phyloP scores from a whole-genome alignment of 805 yeast species.

The Jamesozyma piceae region DNA sequence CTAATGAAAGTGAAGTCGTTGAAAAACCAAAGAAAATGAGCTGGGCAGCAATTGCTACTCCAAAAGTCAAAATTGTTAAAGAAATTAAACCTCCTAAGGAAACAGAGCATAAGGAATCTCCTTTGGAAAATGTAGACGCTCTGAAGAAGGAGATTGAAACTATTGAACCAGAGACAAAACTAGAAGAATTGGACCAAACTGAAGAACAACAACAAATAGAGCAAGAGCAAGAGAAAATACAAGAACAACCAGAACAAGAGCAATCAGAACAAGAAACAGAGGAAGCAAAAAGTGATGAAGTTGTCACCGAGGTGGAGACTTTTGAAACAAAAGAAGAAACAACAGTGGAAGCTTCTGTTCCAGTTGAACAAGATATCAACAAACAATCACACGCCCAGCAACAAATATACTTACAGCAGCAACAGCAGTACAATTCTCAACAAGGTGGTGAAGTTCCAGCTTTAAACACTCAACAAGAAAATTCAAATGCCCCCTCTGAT shows the following conservation, averaged over 20 bases:
- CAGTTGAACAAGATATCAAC: conserved; percentile 4
- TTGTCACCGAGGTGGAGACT: conserved; percentile 2
- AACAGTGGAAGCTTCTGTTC: neutral
- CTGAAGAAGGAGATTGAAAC: conserved; percentile 31
- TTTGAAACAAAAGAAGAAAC: conserved; percentile 5
- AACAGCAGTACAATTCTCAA: conserved; percentile 3
- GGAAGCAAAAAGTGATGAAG: conserved; percentile 1
- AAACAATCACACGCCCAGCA: conserved; percentile 8
- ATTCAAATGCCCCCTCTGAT: conserved; percentile 14
- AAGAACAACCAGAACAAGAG: conserved; percentile 6
- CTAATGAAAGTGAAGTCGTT: conserved; percentile 5
- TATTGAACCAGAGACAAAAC: conserved; percentile 5
- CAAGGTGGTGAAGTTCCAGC: conserved; percentile 2
- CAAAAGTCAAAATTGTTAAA: conserved; percentile 34
- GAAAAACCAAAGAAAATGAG: conserved; percentile 33
- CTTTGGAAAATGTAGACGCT: conserved; percentile 22
- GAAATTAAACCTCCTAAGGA: conserved; percentile 2
- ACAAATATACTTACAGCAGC: no score
- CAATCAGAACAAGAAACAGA: conserved; percentile 3
- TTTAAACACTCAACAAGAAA: conserved; percentile 10
- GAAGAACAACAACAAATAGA: conserved; percentile 2
- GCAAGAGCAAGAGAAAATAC: conserved; percentile 4
- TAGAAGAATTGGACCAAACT: conserved; percentile 4
- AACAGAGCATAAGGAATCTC: conserved; percentile 14
- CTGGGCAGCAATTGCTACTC: conserved; percentile 65